Base-by-base conservation (phyloP, 805 yeast species). In the Monosporozyma aerobia region DNA sequence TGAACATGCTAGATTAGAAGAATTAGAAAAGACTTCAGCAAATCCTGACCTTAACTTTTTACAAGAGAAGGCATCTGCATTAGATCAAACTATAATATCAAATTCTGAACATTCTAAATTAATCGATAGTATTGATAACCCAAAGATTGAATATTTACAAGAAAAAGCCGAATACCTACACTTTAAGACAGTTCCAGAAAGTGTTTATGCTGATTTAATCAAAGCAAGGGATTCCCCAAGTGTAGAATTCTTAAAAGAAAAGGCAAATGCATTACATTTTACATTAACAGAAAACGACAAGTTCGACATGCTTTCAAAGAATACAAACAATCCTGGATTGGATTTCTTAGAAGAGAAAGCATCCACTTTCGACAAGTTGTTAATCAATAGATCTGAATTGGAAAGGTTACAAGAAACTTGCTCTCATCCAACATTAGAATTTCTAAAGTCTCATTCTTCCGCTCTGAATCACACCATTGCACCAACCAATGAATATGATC, bases 51-150 rank as follows among this genome's bases (percentile, higher is more conserved):
- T 53, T 14, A 44, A 40, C 1, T 55, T 48, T 35, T 41, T 56
- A 27, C 32, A 48, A 27, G 50, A 51, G 14, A 53, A 58, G 32
- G 54, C 61, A 0, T 41, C 53, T n/a, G 50, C 56, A 1, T 48
- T 59, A 7, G 65, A 65, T n/a, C 53, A 58, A 37, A 53, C 55
- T 25, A 49, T 70, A 11, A 48, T 73, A 3, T 49, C 59, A n/a
- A 44, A 47, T 2, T 52, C 48, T 3, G 56, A 54, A 7, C 53
- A 59, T 37, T 48, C 55, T 13, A 43, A 49, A 14, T 23, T 61
- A 27, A 10, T 51, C 23, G 48, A 50, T 22, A 52, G 55, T 2
- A 25, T 39, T 7, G 54, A 55, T 25, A 30, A 47, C 25, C 64
- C 66, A 5, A 29, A 54, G 9, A 5, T 55, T 5, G 57, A 57